A percentile compares a stretch with the other conserved stretches of the same genome.
phyloP scores from a whole-genome alignment of 1,139 yeast genomes.

The Geotrichum citri-aurantii region DNA sequence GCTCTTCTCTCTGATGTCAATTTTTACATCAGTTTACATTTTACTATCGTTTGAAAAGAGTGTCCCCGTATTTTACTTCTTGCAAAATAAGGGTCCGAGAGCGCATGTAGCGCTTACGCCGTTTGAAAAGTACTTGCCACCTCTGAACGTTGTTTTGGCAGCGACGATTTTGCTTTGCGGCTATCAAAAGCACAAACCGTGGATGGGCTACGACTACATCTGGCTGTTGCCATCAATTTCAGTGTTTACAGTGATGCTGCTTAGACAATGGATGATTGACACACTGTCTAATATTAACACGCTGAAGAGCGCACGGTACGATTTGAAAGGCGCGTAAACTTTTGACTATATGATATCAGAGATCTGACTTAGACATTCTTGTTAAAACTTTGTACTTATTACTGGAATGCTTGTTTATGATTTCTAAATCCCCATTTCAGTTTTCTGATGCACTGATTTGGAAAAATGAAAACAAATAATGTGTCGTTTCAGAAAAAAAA shows the following conservation, averaged over 20 bases:
- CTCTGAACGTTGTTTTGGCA: conserved; percentile 24
- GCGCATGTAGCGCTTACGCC: conserved; percentile 11
- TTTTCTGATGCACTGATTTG: not conserved
- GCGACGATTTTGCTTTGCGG: conserved; percentile 25
- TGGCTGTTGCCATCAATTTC: conserved; percentile 33
- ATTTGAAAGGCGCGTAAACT: conserved; percentile 29
- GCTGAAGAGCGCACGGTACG: conserved; percentile 27
- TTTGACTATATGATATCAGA: not conserved
- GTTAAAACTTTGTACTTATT: not conserved
- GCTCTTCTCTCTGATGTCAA: conserved; percentile 29
- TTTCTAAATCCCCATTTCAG: conserved; percentile 2
- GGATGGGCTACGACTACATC: conserved; percentile 31
- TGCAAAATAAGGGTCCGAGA: conserved; percentile 4
- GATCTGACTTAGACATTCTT: not conserved
- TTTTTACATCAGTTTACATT: conserved; percentile 26
- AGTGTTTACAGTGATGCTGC: conserved; percentile 24
- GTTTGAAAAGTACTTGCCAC: conserved; percentile 17
- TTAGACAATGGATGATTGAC: conserved; percentile 31
- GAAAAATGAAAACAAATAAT: not conserved
- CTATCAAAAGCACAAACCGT: conserved; percentile 27
- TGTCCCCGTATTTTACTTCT: conserved; percentile 7
- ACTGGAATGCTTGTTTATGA: not conserved
- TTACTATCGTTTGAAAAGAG: conserved; percentile 20
- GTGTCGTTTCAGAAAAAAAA: conserved; percentile 2
- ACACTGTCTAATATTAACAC: conserved; percentile 24